Conservation (phyloP, 1,284 basidiomycete species). For the Polyporus tsugae region DNA sequence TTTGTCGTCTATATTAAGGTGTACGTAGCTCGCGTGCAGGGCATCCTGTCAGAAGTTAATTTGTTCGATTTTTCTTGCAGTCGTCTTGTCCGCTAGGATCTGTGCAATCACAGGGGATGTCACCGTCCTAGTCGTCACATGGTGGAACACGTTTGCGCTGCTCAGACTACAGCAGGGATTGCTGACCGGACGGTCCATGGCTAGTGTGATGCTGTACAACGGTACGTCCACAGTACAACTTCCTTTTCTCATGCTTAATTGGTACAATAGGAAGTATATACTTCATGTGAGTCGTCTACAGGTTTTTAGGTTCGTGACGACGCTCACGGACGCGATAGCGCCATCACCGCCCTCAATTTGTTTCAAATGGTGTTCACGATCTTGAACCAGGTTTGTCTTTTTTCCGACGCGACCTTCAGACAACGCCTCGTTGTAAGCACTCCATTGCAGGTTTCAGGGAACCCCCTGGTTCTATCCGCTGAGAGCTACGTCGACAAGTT, state of each 20-base stretch:
- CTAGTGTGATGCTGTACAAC: neutral
- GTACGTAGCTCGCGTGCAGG: neutral
- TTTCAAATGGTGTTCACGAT: neutral
- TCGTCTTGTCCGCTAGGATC: neutral
- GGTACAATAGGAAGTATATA: neutral
- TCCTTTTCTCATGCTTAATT: neutral
- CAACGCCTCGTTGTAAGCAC: neutral
- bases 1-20: neutral
- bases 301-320: neutral
- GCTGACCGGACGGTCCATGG: neutral
- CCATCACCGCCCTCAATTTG: neutral
- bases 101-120: neutral
- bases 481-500: neutral
- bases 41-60: neutral
- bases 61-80: neutral
- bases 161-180: neutral
- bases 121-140: neutral
- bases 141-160: neutral
- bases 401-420: neutral
- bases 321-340: neutral
- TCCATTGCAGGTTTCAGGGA: neutral
- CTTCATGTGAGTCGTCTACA: neutral
- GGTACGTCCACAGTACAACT: neutral
- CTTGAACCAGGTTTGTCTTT: neutral
- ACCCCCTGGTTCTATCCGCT: neutral